Conservation (phyloP, 305 asterid genomes). For the Solanum hybrid region DNA sequence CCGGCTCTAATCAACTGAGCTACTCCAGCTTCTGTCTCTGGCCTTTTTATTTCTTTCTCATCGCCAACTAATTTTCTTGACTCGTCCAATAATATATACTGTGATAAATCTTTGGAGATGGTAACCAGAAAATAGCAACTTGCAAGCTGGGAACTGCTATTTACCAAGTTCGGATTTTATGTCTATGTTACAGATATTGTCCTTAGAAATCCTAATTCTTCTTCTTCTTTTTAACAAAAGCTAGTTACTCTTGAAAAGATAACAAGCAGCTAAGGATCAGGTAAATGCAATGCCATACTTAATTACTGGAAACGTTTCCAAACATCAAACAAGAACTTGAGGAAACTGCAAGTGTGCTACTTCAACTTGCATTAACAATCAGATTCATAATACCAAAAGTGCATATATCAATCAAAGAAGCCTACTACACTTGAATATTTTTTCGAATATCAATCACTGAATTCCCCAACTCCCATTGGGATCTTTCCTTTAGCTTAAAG, state of each 20-base stretch:
- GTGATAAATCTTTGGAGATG: neutral
- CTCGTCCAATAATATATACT: neutral
- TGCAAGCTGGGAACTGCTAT: neutral
- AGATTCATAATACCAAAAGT: neutral
- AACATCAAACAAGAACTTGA: neutral
- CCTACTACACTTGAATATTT: neutral
- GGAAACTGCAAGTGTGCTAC: neutral
- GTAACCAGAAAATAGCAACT: neutral
- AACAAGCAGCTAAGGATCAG: neutral
- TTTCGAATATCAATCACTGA: neutral
- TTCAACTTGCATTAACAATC: neutral
- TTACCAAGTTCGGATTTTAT: neutral
- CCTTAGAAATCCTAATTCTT: neutral
- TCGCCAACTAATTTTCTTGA: neutral
- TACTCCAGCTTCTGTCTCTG: constrained; percentile 6
- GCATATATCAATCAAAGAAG: neutral
- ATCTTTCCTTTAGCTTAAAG: neutral
- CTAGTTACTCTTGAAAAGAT: neutral
- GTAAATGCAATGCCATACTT: neutral
- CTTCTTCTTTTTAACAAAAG: neutral
- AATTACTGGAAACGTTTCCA: neutral
- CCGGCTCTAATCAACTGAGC: constrained; percentile 29
- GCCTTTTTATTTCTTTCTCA: neutral
- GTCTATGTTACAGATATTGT: neutral
- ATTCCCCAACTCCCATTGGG: neutral